Evolutionary conservation across 116 monocot species (phyloP).

Genomic region (Zostera marina): DNA sequence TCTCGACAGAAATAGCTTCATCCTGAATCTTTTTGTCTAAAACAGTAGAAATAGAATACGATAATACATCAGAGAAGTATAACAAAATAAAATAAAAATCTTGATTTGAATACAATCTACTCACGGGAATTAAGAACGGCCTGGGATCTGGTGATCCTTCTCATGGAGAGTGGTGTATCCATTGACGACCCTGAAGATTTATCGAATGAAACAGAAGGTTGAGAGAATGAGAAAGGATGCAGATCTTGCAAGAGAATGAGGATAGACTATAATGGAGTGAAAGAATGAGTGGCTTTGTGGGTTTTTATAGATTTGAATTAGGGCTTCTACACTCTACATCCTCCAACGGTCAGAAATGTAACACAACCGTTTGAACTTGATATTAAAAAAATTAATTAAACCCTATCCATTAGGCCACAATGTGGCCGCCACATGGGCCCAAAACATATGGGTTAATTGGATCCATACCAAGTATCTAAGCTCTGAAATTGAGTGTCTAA

Average conservation of each 20-base stretch:
- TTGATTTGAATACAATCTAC: not conserved
- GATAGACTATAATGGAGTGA: no score
- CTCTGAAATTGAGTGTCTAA: no score
- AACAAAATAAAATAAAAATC: not conserved
- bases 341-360: no score
- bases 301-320: no score
- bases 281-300: no score
- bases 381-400: not conserved
- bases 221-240: not conserved
- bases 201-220: not conserved
- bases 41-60: not conserved
- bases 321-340: no score
- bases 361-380: no score
- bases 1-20: not conserved
- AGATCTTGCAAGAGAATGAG: no score
- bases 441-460: no score
- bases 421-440: no score
- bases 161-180: slow-evolving; percentile 72
- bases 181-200: slow-evolving; percentile 14
- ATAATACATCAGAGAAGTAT: not conserved
- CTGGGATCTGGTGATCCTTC: slow-evolving; percentile 36
- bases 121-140: slow-evolving; percentile 1
- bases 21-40: not conserved
- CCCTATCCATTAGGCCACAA: not conserved
- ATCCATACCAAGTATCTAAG: no score